Conservation (phyloP, 1,284 basidiomycete genomes). For the Uromyces viciae-fabae region DNA sequence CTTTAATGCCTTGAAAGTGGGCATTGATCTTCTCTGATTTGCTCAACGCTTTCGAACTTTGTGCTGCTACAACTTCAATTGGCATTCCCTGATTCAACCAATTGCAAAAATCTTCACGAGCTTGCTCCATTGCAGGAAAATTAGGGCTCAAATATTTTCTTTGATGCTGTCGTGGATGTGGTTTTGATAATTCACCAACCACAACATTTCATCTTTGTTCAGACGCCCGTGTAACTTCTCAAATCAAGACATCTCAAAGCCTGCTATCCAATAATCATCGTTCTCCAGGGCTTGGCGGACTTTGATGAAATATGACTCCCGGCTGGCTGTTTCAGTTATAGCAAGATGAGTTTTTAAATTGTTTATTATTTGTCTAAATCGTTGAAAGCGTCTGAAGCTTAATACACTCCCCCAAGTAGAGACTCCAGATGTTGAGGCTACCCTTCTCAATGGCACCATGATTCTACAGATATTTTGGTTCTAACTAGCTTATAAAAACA, state of each 20-base stretch:
- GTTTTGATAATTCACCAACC: background rate
- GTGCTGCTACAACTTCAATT: background rate
- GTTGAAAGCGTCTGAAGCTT: constrained; percentile 3
- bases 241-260: background rate
- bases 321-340: background rate
- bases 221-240: constrained; percentile 8
- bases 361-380: background rate
- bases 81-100: constrained; percentile 16
- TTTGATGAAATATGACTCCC: background rate
- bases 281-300: background rate
- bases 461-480: background rate
- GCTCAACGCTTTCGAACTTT: background rate
- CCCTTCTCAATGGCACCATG: background rate
- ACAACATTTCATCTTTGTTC: background rate
- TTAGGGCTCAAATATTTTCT: background rate
- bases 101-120: background rate
- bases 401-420: background rate
- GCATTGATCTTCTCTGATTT: background rate
- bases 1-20: background rate
- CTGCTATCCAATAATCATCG: constrained; percentile 17
- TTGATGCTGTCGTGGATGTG: constrained; percentile 12
- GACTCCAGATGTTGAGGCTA: background rate
- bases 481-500: background rate
- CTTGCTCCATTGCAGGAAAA: background rate
- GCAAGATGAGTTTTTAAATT: background rate